phyloP scores from a whole-genome alignment of 108 stramenopile species.

The Cyclostephanos invisitatus region DNA sequence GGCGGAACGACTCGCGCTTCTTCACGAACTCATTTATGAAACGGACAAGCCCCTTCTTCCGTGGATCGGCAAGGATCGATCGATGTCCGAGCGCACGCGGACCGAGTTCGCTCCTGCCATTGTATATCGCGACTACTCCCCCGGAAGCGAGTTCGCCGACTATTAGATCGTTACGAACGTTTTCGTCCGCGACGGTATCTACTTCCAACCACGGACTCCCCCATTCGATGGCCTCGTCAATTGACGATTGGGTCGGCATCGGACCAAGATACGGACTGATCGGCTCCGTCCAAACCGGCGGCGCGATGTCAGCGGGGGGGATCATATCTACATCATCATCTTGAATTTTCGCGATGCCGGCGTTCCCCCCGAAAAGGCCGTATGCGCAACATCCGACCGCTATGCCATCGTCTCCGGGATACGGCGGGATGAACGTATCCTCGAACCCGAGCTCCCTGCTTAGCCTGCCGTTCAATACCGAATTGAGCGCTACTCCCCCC shows the following conservation, averaged over 20 bases:
- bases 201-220: conserved; percentile 78
- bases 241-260: conserved; percentile 49
- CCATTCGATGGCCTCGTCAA: conserved; percentile 77
- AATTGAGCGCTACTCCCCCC: conserved; percentile 94
- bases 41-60: conserved; percentile 76
- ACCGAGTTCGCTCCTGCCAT: conserved; percentile 89
- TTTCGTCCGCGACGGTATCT: conserved; percentile 57
- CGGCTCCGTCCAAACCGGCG: conserved; percentile 62
- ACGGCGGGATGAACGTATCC: conserved; percentile 88
- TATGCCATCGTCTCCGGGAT: conserved; percentile 94
- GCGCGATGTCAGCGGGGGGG: background rate
- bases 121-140: conserved; percentile 87
- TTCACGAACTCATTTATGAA: conserved; percentile 91
- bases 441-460: conserved; percentile 82
- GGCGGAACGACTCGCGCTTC: conserved; percentile 90
- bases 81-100: conserved; percentile 94
- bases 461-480: conserved; percentile 89
- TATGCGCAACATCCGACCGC: conserved; percentile 92
- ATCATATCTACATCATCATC: background rate
- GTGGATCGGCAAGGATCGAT: conserved; percentile 91
- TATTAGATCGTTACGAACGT: conserved; percentile 55
- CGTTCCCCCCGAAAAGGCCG: conserved; percentile 71
- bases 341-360: background rate
- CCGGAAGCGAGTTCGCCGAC: conserved; percentile 77
- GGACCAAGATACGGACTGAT: conserved; percentile 83